Conservation (phyloP, 257 asterid genomes). For the Mitragyna speciosa region DNA sequence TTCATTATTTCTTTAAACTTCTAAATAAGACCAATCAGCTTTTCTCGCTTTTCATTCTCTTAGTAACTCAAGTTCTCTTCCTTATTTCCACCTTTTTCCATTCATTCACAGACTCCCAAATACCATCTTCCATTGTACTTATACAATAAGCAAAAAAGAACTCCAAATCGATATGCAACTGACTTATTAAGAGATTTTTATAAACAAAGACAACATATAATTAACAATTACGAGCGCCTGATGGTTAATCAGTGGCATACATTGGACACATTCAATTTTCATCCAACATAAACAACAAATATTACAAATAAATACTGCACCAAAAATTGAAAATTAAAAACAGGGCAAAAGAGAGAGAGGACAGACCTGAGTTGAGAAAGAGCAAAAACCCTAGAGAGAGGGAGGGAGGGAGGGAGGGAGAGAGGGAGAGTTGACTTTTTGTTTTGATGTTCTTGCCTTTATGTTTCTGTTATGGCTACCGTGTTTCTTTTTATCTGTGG, state of each 20-base stretch:
- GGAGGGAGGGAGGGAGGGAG: background rate
- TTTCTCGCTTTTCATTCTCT: background rate
- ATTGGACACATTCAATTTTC: background rate
- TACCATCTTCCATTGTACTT: background rate
- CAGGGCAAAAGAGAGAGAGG: background rate
- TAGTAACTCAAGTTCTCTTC: background rate
- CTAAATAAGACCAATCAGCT: too few relatives aligned
- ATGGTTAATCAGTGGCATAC: background rate
- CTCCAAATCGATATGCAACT: background rate
- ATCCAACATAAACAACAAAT: background rate
- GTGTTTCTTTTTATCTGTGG: too few relatives aligned
- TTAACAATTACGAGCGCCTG: background rate
- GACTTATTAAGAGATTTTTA: background rate
- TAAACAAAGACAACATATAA: background rate
- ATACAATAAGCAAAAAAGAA: background rate
- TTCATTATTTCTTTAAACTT: too few relatives aligned
- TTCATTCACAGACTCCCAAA: background rate
- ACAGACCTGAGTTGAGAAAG: background rate
- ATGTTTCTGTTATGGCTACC: background rate
- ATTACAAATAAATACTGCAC: background rate
- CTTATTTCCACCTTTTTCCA: background rate
- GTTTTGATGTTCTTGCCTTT: background rate
- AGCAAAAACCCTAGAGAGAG: background rate
- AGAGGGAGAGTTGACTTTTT: background rate
- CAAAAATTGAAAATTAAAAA: background rate